A percentile compares a stretch with the other conserved stretches of the same genome.
These are phyloP conservation scores for Metarhizium guizhouense DNA, from an alignment of 2,329 filamentous ascomycete genomes.

Conservation along the genomic window DNA sequence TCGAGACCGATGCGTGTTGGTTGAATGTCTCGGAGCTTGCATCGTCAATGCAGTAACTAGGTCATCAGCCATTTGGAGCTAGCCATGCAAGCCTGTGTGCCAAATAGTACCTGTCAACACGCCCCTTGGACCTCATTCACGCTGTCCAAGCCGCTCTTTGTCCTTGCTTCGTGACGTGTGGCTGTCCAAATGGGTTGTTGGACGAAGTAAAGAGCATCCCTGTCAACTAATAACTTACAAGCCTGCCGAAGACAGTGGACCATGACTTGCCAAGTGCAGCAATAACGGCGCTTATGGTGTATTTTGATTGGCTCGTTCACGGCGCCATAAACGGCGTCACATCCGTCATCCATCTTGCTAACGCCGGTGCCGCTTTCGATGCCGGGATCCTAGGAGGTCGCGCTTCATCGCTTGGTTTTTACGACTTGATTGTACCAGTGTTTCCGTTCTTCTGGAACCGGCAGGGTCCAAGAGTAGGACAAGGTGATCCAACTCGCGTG, in stretches of 20 bases:
- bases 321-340: conserved; percentile 12
- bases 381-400: background rate
- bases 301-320: conserved; percentile 15
- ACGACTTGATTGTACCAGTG: background rate
- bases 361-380: background rate
- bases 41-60: background rate
- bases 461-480: no score
- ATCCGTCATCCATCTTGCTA: conserved; percentile 8
- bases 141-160: background rate
- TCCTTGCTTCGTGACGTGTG: background rate
- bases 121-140: background rate
- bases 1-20: background rate
- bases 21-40: background rate
- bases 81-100: background rate
- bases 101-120: background rate
- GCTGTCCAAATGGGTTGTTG: background rate
- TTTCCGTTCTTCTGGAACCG: background rate
- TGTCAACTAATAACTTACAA: conserved; percentile 4
- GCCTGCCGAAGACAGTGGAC: conserved; percentile 14
- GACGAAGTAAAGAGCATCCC: background rate
- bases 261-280: conserved; percentile 16
- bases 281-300: conserved; percentile 21
- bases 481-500: no score
- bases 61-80: background rate
- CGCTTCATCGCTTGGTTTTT: no score